phyloP scores from a whole-genome alignment of 2,329 filamentous ascomycete species.

The Aaosphaeria pasadenensis region DNA sequence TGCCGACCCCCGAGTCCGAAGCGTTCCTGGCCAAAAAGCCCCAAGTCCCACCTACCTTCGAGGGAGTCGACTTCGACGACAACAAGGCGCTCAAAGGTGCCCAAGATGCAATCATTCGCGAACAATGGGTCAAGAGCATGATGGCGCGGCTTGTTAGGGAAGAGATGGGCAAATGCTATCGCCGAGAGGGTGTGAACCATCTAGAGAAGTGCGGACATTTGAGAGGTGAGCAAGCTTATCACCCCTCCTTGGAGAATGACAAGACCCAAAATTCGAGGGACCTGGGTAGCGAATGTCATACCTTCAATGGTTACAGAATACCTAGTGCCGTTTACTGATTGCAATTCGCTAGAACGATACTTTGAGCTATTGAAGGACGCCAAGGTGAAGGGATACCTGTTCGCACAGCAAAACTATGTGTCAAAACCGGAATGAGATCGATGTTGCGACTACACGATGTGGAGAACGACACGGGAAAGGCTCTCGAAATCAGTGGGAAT shows the following conservation, averaged over 20 bases:
- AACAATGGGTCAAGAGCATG: slow-evolving; percentile 89
- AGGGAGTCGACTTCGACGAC: slow-evolving; percentile 84
- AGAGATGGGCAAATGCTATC: slow-evolving; percentile 84
- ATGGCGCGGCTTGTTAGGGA: slow-evolving; percentile 80
- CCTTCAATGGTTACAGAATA: not conserved
- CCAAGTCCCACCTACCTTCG: slow-evolving; percentile 76
- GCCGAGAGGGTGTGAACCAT: slow-evolving; percentile 80
- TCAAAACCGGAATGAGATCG: slow-evolving; percentile 35
- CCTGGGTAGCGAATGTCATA: not conserved
- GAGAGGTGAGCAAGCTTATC: slow-evolving; percentile 58
- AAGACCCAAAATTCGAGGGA: not conserved
- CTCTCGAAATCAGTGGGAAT: no score
- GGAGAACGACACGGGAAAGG: no score
- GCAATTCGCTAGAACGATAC: slow-evolving; percentile 63
- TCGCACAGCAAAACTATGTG: slow-evolving; percentile 75
- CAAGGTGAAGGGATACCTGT: slow-evolving; percentile 76
- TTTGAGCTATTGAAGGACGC: slow-evolving; percentile 72
- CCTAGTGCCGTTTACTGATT: slow-evolving; percentile 15
- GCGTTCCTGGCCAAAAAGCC: slow-evolving; percentile 83
- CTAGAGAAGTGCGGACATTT: slow-evolving; percentile 80
- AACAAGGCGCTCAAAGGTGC: slow-evolving; percentile 76
- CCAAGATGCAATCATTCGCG: slow-evolving; percentile 76
- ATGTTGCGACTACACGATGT: no score
- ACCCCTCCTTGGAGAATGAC: not conserved
- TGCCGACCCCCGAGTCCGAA: slow-evolving; percentile 81